A percentile compares a stretch with the other conserved stretches of the same genome.
These are phyloP conservation scores for Mortierella sp. DNA, from an alignment of 371 early-diverging fungal species.

Conservation along the genomic window DNA sequence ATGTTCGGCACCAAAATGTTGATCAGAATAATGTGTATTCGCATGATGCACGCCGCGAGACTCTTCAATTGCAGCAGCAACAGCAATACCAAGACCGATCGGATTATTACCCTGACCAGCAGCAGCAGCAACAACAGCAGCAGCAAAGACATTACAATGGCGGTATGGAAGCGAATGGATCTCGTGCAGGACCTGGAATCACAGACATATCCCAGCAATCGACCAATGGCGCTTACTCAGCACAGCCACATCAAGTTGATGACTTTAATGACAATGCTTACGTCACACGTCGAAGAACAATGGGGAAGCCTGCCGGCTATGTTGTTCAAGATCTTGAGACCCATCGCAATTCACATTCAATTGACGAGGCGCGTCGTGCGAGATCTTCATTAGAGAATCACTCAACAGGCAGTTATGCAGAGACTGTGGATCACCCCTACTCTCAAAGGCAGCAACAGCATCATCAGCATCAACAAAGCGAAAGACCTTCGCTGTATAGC, in stretches of 20 bases:
- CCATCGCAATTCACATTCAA: constrained; percentile 7
- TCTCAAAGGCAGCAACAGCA: constrained; percentile 14
- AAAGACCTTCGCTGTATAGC: neutral
- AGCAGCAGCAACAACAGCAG: constrained; percentile 3
- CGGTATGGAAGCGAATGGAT: constrained; percentile 8
- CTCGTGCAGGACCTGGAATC: constrained; percentile 17
- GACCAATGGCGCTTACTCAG: neutral
- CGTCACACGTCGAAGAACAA: constrained; percentile 40
- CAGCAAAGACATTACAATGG: constrained; percentile 3
- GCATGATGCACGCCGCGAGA: constrained; percentile 6
- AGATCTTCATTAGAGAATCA: constrained; percentile 5
- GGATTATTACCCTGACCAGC: neutral
- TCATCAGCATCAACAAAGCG: constrained; percentile 7
- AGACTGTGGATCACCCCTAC: neutral
- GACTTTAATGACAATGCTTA: constrained; percentile 24
- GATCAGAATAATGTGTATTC: constrained; percentile 9
- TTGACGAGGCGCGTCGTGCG: constrained; percentile 24
- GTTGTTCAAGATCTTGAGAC: constrained; percentile 24
- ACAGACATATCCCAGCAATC: constrained; percentile 16
- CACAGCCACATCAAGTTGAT: neutral
- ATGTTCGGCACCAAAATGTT: constrained; percentile 2
- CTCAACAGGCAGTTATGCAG: neutral
- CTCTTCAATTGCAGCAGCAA: constrained; percentile 24
- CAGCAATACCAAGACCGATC: constrained; percentile 8
- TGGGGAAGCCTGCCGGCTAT: constrained; percentile 43